These are phyloP conservation scores for Saturnispora bothae DNA, from an alignment of 805 yeast species.

Conservation along the genomic window DNA sequence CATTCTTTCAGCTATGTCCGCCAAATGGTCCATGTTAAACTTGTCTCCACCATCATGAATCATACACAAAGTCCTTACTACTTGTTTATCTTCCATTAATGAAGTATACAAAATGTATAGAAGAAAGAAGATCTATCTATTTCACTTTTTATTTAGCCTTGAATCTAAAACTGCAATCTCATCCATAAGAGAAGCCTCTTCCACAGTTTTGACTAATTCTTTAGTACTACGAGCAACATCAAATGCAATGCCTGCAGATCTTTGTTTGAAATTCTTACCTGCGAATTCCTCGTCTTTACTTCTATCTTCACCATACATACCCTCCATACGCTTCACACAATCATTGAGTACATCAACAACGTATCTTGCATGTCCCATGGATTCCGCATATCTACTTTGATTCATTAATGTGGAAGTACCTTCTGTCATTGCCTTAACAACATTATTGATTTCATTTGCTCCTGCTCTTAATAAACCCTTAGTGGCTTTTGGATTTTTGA, in stretches of 20 bases:
- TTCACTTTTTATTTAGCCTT: constrained; percentile 32
- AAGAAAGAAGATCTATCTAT: no score
- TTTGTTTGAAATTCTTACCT: constrained; percentile 80
- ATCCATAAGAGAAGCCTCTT: constrained; percentile 81
- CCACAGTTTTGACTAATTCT: constrained; percentile 91
- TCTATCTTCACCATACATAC: constrained; percentile 40
- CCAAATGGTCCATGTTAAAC: background rate
- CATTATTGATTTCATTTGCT: constrained; percentile 65
- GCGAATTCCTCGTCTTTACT: constrained; percentile 54
- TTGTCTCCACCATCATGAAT: constrained; percentile 14
- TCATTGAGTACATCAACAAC: constrained; percentile 80
- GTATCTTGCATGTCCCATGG: constrained; percentile 87
- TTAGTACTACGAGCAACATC: constrained; percentile 95
- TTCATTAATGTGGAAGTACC: constrained; percentile 83
- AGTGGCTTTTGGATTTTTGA: constrained; percentile 66
- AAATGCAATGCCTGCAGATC: constrained; percentile 91
- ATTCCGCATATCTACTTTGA: constrained; percentile 73
- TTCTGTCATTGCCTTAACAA: constrained; percentile 78
- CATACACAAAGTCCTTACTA: constrained; percentile 21
- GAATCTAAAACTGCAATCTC: constrained; percentile 78
- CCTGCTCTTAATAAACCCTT: constrained; percentile 63
- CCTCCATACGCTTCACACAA: constrained; percentile 74
- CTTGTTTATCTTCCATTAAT: constrained; percentile 23
- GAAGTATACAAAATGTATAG: no score
- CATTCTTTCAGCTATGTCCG: background rate